Base-by-base conservation (phyloP, 176 grass and related monocot species). In the Oryza officinalis region DNA sequence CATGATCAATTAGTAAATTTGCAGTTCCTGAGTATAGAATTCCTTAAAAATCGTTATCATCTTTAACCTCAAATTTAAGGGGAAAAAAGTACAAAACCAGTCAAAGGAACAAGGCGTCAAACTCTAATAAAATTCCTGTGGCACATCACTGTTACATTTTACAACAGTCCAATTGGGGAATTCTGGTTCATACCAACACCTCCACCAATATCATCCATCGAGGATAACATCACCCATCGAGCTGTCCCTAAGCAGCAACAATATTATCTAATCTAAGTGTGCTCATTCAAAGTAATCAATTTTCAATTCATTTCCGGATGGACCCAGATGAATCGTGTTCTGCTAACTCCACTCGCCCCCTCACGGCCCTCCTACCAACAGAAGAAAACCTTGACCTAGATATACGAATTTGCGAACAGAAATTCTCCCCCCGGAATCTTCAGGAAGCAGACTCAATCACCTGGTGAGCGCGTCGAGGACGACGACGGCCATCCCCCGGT, bases 401-500 rank as follows among this genome's bases (percentile, higher is more conserved):
- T 38, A 9, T 75, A 67, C n/a, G 81, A 76, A 74, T 66, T 52
- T 7, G 13, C 15, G 20, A 6, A 57, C 1, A n/a, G 43, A 17
- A 38, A 27, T 50, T 52, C 26, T 37, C 7, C 1, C 37, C 13
- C 52, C 52, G 30, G 49, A 27, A 45, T 50, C 59, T 10, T 13
- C 1, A 6, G 17, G 14, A 22, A 86, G 69, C 57, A 7, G 61
- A 13, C 11, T 73, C 15, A 18, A 2, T 57, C 70, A 96, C 96
- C 91, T 96, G 37, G 93, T 90, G 46, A 99, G 96, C 0, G 91
- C 91, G 57, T 99, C 96, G 13, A 99, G 89, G 43, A 99, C 96
- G 18, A 99, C 93, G 44, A 99, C 93, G 60, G 96, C 93, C 91
- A 99, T 99, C 38, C 96, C 96, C 45, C 96, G 87, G 88, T 99